Evolutionary conservation across 345 rosid species (phyloP), one percentile per base, ranked within the genome.

Genomic region (Noccaea caerulescens): DNA sequence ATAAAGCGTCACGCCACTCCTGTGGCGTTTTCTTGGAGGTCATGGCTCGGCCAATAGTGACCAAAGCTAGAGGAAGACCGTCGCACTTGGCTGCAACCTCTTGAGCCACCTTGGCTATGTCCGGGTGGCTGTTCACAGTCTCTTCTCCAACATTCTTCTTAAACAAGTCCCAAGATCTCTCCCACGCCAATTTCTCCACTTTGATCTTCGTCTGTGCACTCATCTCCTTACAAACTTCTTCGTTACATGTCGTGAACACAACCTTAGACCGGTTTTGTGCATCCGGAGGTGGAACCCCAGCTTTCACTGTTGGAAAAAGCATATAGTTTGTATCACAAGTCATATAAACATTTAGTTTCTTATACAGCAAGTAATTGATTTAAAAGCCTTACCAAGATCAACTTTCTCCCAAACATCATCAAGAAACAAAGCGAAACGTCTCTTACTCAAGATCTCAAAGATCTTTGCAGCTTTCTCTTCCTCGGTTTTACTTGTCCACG

Each of bases 341-440:
- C 43, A 59, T 1, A 12, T 10, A 33, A 33, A 41, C 11, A 1
- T 0, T 50, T 0, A 5, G 4, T 8, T 36, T 45, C 73, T 60
- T 75, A n/a, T 0, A 6, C 0, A 2, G 1, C 5, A 68, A 61
- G 58, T 69, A 20, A 30, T 20, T 3, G 3, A 10, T 16, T 16
- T 1, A 33, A 45, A 60, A 3, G 23, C 13, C 75, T 76, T 76
- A 76, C 80, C 72, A 0, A 76, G 75, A 54, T 80, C 78, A 47
- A 80, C 65, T 25, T 53, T 73, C 52, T 76, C 80, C 83, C 83
- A 80, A 18, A 80, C 61, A 59, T 80, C 80, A 69, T 69, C 79
- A 56, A 76, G 79, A 37, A 76, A 76, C 75, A 76, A 76, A 56
- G 71, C 79, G 6, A 76, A 76, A 9, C 75, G 59, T 69, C 79